Conservation (phyloP, 2,329 filamentous ascomycete species). For the Clonostachys rhizophaga region DNA sequence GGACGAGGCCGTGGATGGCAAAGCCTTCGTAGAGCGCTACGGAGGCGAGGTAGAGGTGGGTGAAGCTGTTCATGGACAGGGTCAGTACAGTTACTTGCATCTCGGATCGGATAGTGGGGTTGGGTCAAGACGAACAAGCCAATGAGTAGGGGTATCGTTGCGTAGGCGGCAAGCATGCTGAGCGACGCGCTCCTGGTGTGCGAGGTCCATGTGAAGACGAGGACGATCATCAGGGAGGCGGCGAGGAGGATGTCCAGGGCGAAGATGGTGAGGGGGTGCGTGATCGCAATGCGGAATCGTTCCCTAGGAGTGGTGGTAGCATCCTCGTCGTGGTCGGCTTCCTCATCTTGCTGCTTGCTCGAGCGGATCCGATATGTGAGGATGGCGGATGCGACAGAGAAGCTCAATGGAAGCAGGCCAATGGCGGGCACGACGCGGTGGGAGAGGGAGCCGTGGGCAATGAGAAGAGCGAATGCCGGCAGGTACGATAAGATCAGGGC, state of each 20-base stretch:
- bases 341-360: constrained; percentile 1
- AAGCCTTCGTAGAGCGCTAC: constrained; percentile 30
- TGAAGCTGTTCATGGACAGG: constrained; percentile 1
- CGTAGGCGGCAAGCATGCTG: constrained; percentile 34
- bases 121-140: constrained; percentile 27
- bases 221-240: constrained; percentile 26
- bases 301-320: not conserved
- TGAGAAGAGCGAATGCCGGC: constrained; percentile 30
- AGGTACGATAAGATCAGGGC: constrained; percentile 26
- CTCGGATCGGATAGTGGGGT: not conserved
- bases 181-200: constrained; percentile 14
- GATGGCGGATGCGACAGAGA: constrained; percentile 21
- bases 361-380: constrained; percentile 11
- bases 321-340: constrained; percentile 3
- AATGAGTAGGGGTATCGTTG: constrained; percentile 31
- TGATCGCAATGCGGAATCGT: constrained; percentile 4
- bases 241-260: constrained; percentile 26
- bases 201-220: constrained; percentile 33
- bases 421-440: constrained; percentile 25
- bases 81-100: not conserved
- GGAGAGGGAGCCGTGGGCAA: constrained; percentile 29
- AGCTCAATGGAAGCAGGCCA: constrained; percentile 29
- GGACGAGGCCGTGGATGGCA: constrained; percentile 28
- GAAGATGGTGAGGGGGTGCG: constrained; percentile 30
- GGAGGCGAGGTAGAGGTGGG: constrained; percentile 28